phyloP scores from a whole-genome alignment of 768 basidiomycete species.

The Hericium coralloides region DNA sequence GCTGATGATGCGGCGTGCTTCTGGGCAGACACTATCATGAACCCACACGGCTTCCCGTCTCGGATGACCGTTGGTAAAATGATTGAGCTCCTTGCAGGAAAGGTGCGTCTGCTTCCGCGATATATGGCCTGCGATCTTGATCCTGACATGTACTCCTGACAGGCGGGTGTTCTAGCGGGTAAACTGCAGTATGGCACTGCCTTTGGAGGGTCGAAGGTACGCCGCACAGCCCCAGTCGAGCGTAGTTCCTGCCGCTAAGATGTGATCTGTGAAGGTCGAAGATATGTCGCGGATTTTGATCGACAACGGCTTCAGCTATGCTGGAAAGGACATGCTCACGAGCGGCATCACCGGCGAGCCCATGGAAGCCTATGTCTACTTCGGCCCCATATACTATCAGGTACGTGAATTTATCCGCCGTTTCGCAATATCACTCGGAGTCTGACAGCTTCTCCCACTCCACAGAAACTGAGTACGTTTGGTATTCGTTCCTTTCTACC shows the following conservation, averaged over 20 bases:
- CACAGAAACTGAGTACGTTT: constrained; percentile 78
- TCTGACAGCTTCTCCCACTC: constrained; percentile 2
- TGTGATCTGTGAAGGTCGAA: constrained; percentile 52
- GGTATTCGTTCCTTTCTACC: not conserved
- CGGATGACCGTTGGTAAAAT: constrained; percentile 99
- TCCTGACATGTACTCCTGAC: not conserved
- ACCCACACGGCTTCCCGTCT: constrained; percentile 98
- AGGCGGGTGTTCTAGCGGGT: constrained; percentile 89
- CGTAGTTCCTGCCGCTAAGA: not conserved
- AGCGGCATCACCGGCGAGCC: constrained; percentile 97
- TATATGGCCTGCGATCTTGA: not conserved
- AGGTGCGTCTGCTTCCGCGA: constrained; percentile 36
- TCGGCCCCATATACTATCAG: constrained; percentile 98
- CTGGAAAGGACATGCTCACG: constrained; percentile 98
- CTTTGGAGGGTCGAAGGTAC: constrained; percentile 94
- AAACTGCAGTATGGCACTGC: constrained; percentile 92
- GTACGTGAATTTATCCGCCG: constrained; percentile 28
- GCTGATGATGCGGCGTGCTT: constrained; percentile 9
- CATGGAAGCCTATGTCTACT: constrained; percentile 95
- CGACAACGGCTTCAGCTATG: constrained; percentile 93
- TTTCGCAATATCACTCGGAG: not conserved
- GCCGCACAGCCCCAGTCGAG: not conserved
- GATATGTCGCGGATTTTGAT: constrained; percentile 97
- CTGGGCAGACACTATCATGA: constrained; percentile 93
- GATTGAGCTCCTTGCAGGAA: constrained; percentile 95